These are phyloP conservation scores for Cytospora piceae DNA, from an alignment of 2,329 filamentous ascomycete species.

Conservation along the genomic window DNA sequence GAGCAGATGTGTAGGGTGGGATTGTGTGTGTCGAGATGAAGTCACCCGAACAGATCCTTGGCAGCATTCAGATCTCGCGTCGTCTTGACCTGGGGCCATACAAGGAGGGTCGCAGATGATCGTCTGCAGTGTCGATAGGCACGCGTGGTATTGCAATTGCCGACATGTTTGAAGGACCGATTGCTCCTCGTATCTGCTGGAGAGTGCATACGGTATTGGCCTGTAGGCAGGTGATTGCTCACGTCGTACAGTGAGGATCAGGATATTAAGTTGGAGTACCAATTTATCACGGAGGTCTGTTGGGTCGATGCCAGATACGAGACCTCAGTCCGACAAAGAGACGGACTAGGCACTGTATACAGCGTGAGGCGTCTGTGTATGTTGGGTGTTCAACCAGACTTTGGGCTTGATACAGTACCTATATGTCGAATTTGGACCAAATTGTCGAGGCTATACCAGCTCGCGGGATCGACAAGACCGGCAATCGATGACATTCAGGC, in stretches of 20 bases:
- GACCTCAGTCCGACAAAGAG: neutral
- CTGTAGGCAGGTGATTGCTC: slow-evolving; percentile 23
- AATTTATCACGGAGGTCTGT: slow-evolving; percentile 7
- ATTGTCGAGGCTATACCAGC: neutral
- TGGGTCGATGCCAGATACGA: slow-evolving; percentile 7
- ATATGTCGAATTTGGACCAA: neutral
- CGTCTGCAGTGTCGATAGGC: slow-evolving; percentile 5
- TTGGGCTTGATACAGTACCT: neutral
- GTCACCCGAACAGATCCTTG: slow-evolving; percentile 17
- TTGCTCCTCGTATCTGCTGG: slow-evolving; percentile 25
- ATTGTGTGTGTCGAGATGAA: slow-evolving; percentile 24
- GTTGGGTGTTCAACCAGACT: neutral
- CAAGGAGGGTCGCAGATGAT: neutral
- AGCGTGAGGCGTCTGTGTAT: neutral
- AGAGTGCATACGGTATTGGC: slow-evolving; percentile 9
- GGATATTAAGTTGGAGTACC: slow-evolving; percentile 21
- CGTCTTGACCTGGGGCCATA: slow-evolving; percentile 4
- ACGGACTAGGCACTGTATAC: neutral
- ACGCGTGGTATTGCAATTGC: slow-evolving; percentile 2
- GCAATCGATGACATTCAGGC: neutral
- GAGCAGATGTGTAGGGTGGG: slow-evolving; percentile 16
- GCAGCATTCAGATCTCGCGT: slow-evolving; percentile 1
- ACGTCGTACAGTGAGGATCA: slow-evolving; percentile 26
- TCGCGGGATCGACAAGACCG: neutral
- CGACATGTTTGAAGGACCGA: neutral